These are phyloP conservation scores for Garcia nutans DNA, from an alignment of 345 rosid genomes.

Conservation along the genomic window DNA sequence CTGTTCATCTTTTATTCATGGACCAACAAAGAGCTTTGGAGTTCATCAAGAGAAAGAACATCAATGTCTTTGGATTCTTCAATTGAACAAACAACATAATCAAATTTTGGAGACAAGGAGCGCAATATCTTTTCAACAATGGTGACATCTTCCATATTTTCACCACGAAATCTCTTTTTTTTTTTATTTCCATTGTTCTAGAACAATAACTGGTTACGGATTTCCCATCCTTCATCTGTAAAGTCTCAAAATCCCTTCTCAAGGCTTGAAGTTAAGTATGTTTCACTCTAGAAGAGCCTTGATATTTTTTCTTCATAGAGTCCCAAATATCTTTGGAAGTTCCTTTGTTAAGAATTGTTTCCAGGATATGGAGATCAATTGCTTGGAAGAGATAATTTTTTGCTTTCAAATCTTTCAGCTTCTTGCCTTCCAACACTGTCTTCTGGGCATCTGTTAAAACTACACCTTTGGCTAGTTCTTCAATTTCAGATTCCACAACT, in stretches of 20 bases:
- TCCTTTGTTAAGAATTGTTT: background rate
- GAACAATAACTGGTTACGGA: background rate
- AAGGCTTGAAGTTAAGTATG: background rate
- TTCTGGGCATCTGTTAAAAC: too few relatives aligned
- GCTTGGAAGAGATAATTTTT: background rate
- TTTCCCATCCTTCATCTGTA: background rate
- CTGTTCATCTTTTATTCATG: background rate
- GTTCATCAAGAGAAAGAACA: background rate
- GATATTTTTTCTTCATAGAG: background rate
- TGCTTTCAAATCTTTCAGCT: background rate
- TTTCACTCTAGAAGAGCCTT: background rate
- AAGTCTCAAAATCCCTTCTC: background rate
- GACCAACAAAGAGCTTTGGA: background rate
- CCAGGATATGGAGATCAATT: background rate
- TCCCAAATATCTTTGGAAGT: background rate
- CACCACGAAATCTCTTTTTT: background rate
- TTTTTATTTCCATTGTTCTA: background rate
- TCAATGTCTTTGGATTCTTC: background rate
- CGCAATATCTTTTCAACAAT: background rate
- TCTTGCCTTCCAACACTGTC: too few relatives aligned
- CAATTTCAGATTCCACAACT: too few relatives aligned
- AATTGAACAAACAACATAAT: background rate
- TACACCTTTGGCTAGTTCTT: too few relatives aligned
- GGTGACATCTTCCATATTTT: background rate
- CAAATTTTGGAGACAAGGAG: background rate